A percentile compares a stretch with the other conserved stretches of the same genome.
phyloP scores from a whole-genome alignment of 192 early-diverging fungal genomes.

The Umbelopsis isabellina region DNA sequence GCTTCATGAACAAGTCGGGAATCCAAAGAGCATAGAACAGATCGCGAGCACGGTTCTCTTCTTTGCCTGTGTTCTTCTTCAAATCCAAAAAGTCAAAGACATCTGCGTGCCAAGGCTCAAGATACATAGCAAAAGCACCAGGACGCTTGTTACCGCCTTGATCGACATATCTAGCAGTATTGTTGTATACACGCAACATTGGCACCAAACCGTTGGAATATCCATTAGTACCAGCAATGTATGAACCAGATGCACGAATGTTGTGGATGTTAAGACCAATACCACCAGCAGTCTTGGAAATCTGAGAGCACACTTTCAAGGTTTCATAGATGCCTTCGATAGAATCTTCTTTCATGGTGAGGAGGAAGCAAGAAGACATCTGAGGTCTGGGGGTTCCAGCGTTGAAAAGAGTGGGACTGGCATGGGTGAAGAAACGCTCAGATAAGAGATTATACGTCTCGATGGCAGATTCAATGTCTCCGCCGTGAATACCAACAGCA shows the following conservation, averaged over 20 bases:
- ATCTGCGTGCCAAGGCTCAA: slow-evolving; percentile 99
- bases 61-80: slow-evolving; percentile 98
- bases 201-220: slow-evolving; percentile 95
- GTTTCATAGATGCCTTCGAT: slow-evolving; percentile 99
- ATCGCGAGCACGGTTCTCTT: slow-evolving; percentile 95
- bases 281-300: slow-evolving; percentile 97
- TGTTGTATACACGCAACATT: slow-evolving; percentile 98
- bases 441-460: slow-evolving; percentile 96
- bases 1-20: slow-evolving; percentile 96
- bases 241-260: slow-evolving; percentile 93
- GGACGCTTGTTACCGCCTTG: slow-evolving; percentile 99
- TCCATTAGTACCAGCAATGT: slow-evolving; percentile 98
- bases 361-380: slow-evolving; percentile 92
- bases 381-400: slow-evolving; percentile 96
- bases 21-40: slow-evolving; percentile 98
- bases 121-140: slow-evolving; percentile 97
- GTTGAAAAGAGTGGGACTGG: slow-evolving; percentile 97
- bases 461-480: slow-evolving; percentile 88
- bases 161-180: slow-evolving; percentile 98
- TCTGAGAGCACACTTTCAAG: slow-evolving; percentile 95
- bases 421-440: slow-evolving; percentile 95
- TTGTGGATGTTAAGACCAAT: slow-evolving; percentile 98
- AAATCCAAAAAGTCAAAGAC: slow-evolving; percentile 96
- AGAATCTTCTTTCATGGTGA: slow-evolving; percentile 96
- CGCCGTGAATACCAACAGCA: slow-evolving; percentile 93